Conservation (phyloP, 164 flowering plant genomes). For the Tinospora cordifolia region DNA sequence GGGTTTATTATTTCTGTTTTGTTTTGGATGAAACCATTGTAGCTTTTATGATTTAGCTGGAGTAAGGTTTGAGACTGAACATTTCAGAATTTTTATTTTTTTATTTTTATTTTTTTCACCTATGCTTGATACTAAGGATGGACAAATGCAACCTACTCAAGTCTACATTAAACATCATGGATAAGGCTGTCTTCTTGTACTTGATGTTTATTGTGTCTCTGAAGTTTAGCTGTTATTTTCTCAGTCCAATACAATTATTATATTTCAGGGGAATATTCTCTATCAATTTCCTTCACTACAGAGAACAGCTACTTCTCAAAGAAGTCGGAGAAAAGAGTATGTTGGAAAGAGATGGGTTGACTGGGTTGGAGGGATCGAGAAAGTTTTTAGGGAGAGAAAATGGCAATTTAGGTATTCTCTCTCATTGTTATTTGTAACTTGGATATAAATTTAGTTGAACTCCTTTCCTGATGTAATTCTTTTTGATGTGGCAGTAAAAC, state of each 20-base stretch:
- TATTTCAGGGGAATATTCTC: constrained; percentile 76
- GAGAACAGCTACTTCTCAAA: constrained; percentile 65
- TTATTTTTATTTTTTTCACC: background rate
- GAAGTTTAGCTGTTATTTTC: background rate
- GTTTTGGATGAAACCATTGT: no score
- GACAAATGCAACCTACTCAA: background rate
- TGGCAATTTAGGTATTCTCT: constrained; percentile 71
- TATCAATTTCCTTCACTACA: constrained; percentile 89
- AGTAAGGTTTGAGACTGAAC: background rate
- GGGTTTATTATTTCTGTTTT: no score
- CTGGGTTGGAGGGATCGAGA: constrained; percentile 62
- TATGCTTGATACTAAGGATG: background rate
- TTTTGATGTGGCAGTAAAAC: constrained; percentile 55
- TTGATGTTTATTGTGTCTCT: background rate
- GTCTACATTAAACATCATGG: background rate
- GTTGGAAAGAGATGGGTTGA: constrained; percentile 79
- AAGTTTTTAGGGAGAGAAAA: constrained; percentile 64
- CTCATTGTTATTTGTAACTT: constrained; percentile 2
- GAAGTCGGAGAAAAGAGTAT: constrained; percentile 67
- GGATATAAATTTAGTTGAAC: background rate
- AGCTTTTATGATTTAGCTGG: no score
- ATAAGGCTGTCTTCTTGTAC: background rate
- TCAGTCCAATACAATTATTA: constrained; percentile 1
- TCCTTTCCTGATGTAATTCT: constrained; percentile 9
- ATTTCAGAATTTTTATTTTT: background rate